These are phyloP conservation scores for Purshia tridentata DNA, from an alignment of 306 rosid genomes.

Conservation along the genomic window DNA sequence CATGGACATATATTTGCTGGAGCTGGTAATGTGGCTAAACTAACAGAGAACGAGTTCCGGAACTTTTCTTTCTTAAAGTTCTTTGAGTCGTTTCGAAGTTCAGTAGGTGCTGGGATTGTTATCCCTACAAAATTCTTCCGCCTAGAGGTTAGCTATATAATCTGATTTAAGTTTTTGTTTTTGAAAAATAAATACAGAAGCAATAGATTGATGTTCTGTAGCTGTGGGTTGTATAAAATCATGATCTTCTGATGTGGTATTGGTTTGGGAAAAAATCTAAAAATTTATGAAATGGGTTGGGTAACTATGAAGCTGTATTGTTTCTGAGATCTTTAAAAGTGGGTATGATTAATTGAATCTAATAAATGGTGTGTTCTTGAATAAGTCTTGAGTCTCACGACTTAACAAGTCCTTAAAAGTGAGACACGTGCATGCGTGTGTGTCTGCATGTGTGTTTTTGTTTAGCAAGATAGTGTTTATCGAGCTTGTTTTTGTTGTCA, in stretches of 20 bases:
- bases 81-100: conserved; percentile 70
- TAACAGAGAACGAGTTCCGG: conserved; percentile 74
- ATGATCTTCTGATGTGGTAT: not conserved
- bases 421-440: not conserved
- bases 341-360: not conserved
- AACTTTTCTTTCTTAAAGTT: conserved; percentile 62
- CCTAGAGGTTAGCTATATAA: conserved; percentile 69
- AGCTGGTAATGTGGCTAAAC: conserved; percentile 78
- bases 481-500: conserved; percentile 39
- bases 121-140: conserved; percentile 83
- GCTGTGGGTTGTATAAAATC: no score
- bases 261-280: not conserved
- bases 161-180: conserved; percentile 8
- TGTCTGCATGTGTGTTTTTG: not conserved
- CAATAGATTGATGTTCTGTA: not conserved
- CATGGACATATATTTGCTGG: conserved; percentile 96
- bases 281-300: not conserved
- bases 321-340: not conserved
- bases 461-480: conserved; percentile 19
- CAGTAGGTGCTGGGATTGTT: conserved; percentile 89
- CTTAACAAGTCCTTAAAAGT: not conserved
- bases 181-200: not conserved
- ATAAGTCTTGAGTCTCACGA: not conserved
- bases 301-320: not conserved
- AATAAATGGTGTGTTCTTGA: not conserved